Base-by-base conservation (phyloP, 306 rosid genomes). In the Pyrus communis region DNA sequence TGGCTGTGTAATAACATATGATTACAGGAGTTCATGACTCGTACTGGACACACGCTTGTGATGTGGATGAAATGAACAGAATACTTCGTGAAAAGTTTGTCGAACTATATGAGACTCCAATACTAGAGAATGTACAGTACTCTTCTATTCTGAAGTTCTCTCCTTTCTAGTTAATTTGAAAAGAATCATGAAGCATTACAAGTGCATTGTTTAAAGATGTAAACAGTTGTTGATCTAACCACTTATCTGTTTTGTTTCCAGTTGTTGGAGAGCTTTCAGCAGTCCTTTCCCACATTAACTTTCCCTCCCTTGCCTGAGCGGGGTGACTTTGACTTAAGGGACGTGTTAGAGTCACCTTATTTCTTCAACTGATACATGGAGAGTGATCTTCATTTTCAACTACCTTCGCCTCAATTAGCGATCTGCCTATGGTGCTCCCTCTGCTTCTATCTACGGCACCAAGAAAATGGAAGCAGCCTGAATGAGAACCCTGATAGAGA, bases 11-110 rank as follows among this genome's bases (percentile, higher is more conserved):
- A 43, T 77, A 71, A 75, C 80, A 45, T 70, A 23, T 86, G 60
- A 79, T 79, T 79, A 80, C 82, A 94, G 97, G 98, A 83, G 98
- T 94, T 79, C 98, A 94, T 83, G 98, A 94, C 83, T 94, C 98
- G 18, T 94, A 90, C 73, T 94, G 98, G 98, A 94, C 98, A 4
- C 96, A 94, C 46, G 98, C 97, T 2, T 89, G 95, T 66, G 95
- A 94, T 67, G 98, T 92, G 83, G 97, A 94, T 86, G 75, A 75
- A 84, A 83, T 94, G 97, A 94, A 89, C 84, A 77, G 73, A 80
- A 85, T 92, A 81, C 91, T 94, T 2, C 76, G 98, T 75, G 89
- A 89, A 81, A 92, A 92, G 80, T 94, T 94, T 73, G 96, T 94
- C 27, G 92, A 90, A 82, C 93, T 94, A 54, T 94, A 94, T 6